A percentile compares a stretch with the other conserved stretches of the same genome.
Evolutionary conservation across 345 rosid species (phyloP).

Genomic region (Jatropha curcas): DNA sequence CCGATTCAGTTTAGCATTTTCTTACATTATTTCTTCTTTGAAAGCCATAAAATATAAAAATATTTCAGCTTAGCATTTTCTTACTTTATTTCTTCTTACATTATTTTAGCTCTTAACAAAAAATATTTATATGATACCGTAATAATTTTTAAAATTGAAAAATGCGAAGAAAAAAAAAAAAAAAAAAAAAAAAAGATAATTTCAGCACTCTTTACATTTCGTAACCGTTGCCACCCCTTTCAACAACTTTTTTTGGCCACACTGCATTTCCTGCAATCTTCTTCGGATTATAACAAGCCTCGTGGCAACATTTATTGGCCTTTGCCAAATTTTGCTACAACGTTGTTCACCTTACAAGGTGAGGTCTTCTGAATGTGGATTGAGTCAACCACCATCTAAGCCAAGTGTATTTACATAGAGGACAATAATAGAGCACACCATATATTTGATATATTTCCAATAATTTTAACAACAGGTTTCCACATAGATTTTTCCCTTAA

Average conservation of each 20-base stretch:
- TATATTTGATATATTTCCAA: neutral
- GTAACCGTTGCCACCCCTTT: neutral
- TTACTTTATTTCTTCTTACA: no score
- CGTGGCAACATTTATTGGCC: neutral
- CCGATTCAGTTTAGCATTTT: no score
- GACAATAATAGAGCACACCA: neutral
- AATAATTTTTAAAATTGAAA: no score
- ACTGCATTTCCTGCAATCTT: neutral
- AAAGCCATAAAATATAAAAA: no score
- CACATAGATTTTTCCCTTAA: neutral
- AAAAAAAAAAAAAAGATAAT: no score
- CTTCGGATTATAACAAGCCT: neutral
- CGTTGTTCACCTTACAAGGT: neutral
- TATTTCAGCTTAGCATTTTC: no score
- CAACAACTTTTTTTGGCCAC: neutral
- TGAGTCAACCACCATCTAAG: neutral
- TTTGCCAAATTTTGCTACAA: neutral
- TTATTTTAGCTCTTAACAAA: no score
- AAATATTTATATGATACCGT: no score
- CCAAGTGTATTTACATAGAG: neutral
- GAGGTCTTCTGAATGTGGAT: neutral
- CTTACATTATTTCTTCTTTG: no score
- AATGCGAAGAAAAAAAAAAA: no score
- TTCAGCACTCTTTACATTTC: slow-evolving; percentile 3
- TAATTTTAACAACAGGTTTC: neutral